Evolutionary conservation across 805 yeast genomes (phyloP).

Genomic region (Nadsonia fulvescens): DNA sequence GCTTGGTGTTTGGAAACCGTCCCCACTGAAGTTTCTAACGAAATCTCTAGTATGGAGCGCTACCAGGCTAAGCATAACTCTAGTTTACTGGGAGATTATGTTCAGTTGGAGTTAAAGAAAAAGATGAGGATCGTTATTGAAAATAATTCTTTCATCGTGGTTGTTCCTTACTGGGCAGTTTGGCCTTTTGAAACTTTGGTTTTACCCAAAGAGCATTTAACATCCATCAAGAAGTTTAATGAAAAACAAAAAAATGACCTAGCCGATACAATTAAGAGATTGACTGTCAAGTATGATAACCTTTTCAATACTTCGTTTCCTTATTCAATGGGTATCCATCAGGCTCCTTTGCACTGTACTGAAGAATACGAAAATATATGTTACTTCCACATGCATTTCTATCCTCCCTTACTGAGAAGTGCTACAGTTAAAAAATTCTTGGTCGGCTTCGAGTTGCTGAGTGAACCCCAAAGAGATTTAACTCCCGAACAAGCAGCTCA

Average conservation of each 20-base stretch:
- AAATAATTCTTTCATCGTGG: constrained; percentile 45
- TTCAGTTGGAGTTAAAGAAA: constrained; percentile 28
- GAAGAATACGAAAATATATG: no score
- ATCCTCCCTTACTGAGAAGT: constrained; percentile 58
- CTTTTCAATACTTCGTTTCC: constrained; percentile 54
- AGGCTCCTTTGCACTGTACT: no score
- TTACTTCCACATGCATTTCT: constrained; percentile 44
- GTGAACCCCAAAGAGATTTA: constrained; percentile 45
- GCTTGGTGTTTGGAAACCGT: constrained; percentile 54
- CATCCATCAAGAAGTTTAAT: constrained; percentile 30
- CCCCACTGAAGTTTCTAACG: constrained; percentile 50
- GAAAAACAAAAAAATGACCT: constrained; percentile 32
- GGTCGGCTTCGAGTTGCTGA: constrained; percentile 51
- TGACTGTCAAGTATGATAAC: constrained; percentile 54
- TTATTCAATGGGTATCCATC: constrained; percentile 70
- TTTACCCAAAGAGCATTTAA: constrained; percentile 35
- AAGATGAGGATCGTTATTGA: constrained; percentile 32
- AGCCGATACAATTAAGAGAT: constrained; percentile 31
- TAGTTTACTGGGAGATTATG: constrained; percentile 47
- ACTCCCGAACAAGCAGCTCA: constrained; percentile 50
- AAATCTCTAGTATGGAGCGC: constrained; percentile 30
- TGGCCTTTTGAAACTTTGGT: constrained; percentile 69
- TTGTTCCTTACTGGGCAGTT: constrained; percentile 68
- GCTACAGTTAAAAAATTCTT: constrained; percentile 61
- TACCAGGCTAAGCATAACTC: constrained; percentile 25